These are phyloP conservation scores for Fusarium hostae DNA, from an alignment of 2,329 filamentous ascomycete species.

Conservation along the genomic window DNA sequence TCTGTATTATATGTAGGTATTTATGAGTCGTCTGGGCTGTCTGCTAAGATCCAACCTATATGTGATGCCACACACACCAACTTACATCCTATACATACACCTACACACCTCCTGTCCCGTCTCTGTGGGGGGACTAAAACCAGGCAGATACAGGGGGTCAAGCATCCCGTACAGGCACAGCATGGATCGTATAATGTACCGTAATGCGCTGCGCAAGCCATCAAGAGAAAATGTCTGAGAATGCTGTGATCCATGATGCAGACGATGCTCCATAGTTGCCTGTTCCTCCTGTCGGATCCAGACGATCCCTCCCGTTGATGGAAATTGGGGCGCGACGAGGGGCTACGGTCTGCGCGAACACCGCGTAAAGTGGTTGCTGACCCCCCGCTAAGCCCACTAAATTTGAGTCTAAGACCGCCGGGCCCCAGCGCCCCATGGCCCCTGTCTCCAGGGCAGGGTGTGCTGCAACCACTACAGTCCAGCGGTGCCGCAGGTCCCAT, in stretches of 20 bases:
- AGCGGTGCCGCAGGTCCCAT: constrained; percentile 35
- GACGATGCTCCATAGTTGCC: constrained; percentile 48
- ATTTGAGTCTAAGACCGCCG: constrained; percentile 36
- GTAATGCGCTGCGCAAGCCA: constrained; percentile 16
- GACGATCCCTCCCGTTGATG: constrained; percentile 40
- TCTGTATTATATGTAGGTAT: constrained; percentile 29
- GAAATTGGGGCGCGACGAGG: constrained; percentile 46
- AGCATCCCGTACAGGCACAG: constrained; percentile 35
- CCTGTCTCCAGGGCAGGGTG: constrained; percentile 33
- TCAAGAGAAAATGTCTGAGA: constrained; percentile 35
- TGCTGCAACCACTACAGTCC: constrained; percentile 34
- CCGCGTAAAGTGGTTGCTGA: constrained; percentile 46
- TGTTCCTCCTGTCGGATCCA: constrained; percentile 39
- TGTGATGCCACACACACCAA: constrained; percentile 36
- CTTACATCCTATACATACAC: constrained; percentile 11
- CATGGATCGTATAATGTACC: constrained; percentile 17
- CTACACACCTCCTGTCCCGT: constrained; percentile 14
- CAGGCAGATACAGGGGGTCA: constrained; percentile 35
- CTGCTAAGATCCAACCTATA: constrained; percentile 29
- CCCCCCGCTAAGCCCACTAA: constrained; percentile 43
- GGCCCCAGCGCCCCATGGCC: constrained; percentile 6
- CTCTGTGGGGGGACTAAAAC: constrained; percentile 32
- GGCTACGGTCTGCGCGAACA: constrained; percentile 40
- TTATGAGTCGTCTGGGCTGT: background rate
- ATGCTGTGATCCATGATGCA: constrained; percentile 29